Conservation (phyloP, 208 protist genomes). For the Angomonas deanei region DNA sequence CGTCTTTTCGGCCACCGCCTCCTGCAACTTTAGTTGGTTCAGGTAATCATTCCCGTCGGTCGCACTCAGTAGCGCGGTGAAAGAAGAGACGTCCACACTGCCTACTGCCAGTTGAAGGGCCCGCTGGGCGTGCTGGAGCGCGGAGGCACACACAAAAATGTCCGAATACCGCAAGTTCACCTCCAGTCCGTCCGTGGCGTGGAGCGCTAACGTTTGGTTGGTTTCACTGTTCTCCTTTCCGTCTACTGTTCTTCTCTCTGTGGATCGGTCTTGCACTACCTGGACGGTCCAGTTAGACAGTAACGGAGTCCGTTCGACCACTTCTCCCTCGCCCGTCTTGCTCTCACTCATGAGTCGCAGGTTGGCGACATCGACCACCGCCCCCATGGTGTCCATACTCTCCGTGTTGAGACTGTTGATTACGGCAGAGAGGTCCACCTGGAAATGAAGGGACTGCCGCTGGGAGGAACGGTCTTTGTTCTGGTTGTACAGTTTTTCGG, state of each 20-base stretch:
- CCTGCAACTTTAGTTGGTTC: constrained; percentile 5
- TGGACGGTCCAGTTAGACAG: constrained; percentile 22
- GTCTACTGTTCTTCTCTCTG: neutral
- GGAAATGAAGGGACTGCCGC: neutral
- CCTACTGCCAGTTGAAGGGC: constrained; percentile 20
- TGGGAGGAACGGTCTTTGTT: neutral
- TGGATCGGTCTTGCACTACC: constrained; percentile 8
- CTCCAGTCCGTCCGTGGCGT: constrained; percentile 21
- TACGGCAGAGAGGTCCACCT: neutral
- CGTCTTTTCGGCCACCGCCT: neutral
- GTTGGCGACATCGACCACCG: constrained; percentile 28
- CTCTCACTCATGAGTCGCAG: constrained; percentile 20
- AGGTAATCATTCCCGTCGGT: constrained; percentile 3
- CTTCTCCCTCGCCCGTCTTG: neutral
- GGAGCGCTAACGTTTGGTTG: constrained; percentile 11
- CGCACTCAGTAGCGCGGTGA: constrained; percentile 15
- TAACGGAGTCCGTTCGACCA: constrained; percentile 16
- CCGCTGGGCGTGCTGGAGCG: constrained; percentile 21
- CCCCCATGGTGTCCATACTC: constrained; percentile 11
- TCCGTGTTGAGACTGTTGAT: neutral
- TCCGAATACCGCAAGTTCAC: constrained; percentile 35
- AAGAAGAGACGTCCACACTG: constrained; percentile 25
- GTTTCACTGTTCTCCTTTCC: neutral
- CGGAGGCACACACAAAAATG: constrained; percentile 22
- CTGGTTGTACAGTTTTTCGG: neutral